A percentile compares a stretch with the other conserved stretches of the same genome.
These are phyloP conservation scores for Nicotiana noctiflora DNA, from an alignment of 257 asterid genomes.

Conservation along the genomic window DNA sequence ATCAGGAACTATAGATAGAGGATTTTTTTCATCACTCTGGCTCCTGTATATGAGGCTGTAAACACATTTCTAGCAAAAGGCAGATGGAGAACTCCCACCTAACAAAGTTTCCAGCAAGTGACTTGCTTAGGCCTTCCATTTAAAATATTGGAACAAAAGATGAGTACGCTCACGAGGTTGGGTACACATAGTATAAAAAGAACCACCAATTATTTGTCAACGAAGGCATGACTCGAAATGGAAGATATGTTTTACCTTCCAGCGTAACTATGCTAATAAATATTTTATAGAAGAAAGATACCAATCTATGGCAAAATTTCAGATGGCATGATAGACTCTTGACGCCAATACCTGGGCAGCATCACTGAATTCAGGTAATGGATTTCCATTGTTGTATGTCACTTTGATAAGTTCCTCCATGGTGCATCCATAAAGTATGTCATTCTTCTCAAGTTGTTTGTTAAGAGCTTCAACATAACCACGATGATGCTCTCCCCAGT, in stretches of 20 bases:
- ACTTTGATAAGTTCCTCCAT: constrained; percentile 68
- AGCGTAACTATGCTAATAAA: neutral
- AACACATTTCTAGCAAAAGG: neutral
- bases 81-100: neutral
- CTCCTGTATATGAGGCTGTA: neutral
- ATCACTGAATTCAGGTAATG: constrained; percentile 72
- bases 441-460: constrained; percentile 71
- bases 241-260: neutral
- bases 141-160: neutral
- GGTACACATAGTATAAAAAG: neutral
- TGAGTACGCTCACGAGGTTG: neutral
- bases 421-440: constrained; percentile 61
- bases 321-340: neutral
- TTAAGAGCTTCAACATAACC: constrained; percentile 73
- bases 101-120: neutral
- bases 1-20: neutral
- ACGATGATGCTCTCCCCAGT: constrained; percentile 92
- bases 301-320: neutral
- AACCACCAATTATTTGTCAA: neutral
- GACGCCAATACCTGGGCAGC: constrained; percentile 74
- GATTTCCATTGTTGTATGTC: constrained; percentile 82
- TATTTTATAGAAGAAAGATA: neutral
- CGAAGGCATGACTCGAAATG: neutral
- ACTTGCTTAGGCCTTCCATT: neutral
- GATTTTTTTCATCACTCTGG: neutral